Conservation (phyloP, 1,284 basidiomycete genomes). For the Ganoderma resinaceum region DNA sequence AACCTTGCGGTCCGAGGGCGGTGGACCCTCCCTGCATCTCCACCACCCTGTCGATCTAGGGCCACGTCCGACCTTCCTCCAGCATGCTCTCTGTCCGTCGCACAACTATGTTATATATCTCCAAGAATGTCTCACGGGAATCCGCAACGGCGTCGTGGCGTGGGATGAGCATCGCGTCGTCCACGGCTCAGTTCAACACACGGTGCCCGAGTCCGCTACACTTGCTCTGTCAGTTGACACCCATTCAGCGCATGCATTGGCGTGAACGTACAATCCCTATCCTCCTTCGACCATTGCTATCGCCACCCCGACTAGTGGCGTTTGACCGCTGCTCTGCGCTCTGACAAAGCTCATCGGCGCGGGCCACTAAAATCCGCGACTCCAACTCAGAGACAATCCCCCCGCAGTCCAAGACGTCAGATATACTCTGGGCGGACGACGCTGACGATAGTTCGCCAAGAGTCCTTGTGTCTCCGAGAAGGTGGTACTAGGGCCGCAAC, state of each 20-base stretch:
- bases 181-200: neutral
- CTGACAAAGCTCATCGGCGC: slow-evolving; percentile 6
- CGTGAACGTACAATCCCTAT: neutral
- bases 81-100: neutral
- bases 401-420: neutral
- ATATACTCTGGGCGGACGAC: neutral
- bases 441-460: neutral
- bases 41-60: neutral
- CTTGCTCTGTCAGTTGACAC: slow-evolving; percentile 1
- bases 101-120: neutral
- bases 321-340: slow-evolving; percentile 6
- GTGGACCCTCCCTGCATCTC: neutral
- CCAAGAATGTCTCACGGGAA: neutral
- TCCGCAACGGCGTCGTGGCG: neutral
- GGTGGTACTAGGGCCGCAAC: neutral
- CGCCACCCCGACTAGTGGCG: neutral
- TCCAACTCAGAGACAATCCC: neutral
- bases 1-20: neutral
- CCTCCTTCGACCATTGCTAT: neutral
- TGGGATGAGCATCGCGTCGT: neutral
- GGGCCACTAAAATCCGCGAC: neutral
- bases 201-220: neutral
- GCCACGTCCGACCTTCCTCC: neutral
- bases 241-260: slow-evolving; percentile 1
- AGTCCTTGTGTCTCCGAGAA: neutral